Evolutionary conservation across 2,329 filamentous ascomycete species (phyloP).

Genomic region (Acrocalymma vagum): DNA sequence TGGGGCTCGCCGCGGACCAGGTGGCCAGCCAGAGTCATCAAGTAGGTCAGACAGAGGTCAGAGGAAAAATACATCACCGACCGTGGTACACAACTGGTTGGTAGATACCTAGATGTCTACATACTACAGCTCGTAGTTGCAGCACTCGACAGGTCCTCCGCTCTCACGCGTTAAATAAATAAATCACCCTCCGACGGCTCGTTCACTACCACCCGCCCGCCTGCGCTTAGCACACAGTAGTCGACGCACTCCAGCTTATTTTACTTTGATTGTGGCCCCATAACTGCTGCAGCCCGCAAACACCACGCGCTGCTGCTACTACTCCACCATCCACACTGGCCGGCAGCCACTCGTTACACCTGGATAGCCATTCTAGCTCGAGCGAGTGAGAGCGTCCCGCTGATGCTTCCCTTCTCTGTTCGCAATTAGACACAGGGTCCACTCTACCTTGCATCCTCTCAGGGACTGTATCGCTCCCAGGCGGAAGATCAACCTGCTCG

Average conservation of each 20-base stretch:
- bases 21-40: too few relatives aligned
- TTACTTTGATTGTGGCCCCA: conserved; percentile 31
- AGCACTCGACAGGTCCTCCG: too few relatives aligned
- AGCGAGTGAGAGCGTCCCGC: conserved; percentile 22
- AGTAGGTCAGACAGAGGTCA: too few relatives aligned
- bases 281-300: conserved; percentile 20
- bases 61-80: too few relatives aligned
- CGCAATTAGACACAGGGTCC: conserved; percentile 38
- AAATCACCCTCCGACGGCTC: too few relatives aligned
- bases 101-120: too few relatives aligned
- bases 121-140: too few relatives aligned
- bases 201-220: too few relatives aligned
- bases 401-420: conserved; percentile 21
- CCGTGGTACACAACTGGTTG: too few relatives aligned
- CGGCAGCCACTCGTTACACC: conserved; percentile 36
- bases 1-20: too few relatives aligned
- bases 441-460: conserved; percentile 32
- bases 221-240: conserved; percentile 14
- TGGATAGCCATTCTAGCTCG: conserved; percentile 29
- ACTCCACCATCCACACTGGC: conserved; percentile 30
- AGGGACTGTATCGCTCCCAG: conserved; percentile 29
- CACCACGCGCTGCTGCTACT: conserved; percentile 16
- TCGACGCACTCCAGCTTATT: conserved; percentile 30
- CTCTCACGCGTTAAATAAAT: too few relatives aligned
- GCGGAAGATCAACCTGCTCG: conserved; percentile 41